Conservation (phyloP, 768 basidiomycete species). For the Lactarius vividus region DNA sequence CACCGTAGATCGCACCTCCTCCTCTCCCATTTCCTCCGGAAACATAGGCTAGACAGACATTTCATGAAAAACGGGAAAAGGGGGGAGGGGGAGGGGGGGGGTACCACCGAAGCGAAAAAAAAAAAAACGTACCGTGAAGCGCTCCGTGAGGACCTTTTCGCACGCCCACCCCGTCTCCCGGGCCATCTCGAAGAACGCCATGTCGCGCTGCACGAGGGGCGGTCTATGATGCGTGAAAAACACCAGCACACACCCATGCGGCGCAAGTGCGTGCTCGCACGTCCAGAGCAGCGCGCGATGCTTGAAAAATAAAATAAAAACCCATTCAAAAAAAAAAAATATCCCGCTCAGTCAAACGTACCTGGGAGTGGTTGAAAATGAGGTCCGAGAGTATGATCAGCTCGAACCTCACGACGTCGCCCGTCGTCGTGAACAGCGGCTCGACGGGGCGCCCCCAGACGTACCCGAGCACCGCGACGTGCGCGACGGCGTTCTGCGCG, state of each 20-base stretch:
- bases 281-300: conserved; percentile 79
- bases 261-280: conserved; percentile 48
- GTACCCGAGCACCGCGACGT: conserved; percentile 51
- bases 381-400: conserved; percentile 89
- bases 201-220: conserved; percentile 75
- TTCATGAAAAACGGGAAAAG: too few species aligned
- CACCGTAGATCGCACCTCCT: conserved; percentile 72
- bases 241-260: conserved; percentile 52
- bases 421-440: conserved; percentile 26
- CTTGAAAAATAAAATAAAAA: conserved; percentile 38
- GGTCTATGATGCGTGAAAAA: conserved; percentile 92
- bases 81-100: too few species aligned
- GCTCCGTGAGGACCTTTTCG: conserved; percentile 62
- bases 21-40: conserved; percentile 79
- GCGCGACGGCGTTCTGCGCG: conserved; percentile 42
- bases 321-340: too few species aligned
- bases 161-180: conserved; percentile 64
- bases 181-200: conserved; percentile 76
- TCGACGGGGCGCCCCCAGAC: conserved; percentile 70
- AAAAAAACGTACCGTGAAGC: conserved; percentile 56
- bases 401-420: conserved; percentile 54
- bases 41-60: conserved; percentile 71
- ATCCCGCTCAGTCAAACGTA: too few species aligned
- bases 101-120: too few species aligned
- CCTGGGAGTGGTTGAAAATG: conserved; percentile 90